Conservation (phyloP, 2,329 filamentous ascomycete species). For the Drechslera avenae region DNA sequence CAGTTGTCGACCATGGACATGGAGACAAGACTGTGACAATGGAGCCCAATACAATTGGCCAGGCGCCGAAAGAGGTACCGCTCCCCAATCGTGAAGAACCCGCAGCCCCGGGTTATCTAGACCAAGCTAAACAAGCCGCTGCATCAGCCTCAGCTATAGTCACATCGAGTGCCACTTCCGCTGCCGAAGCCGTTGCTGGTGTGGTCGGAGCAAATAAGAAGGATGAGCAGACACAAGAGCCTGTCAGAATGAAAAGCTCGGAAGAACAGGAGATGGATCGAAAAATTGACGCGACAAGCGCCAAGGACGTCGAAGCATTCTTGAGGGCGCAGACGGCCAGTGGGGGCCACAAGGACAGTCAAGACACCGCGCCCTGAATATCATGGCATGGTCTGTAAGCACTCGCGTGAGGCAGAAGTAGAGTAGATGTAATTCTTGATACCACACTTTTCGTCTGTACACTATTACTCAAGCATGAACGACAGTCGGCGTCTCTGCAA, state of each 20-base stretch:
- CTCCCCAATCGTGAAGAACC: slow-evolving; percentile 42
- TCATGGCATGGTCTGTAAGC: neutral
- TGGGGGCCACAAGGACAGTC: neutral
- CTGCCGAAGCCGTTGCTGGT: slow-evolving; percentile 38
- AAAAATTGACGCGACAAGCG: slow-evolving; percentile 37
- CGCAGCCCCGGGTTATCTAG: slow-evolving; percentile 46
- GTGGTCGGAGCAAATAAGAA: slow-evolving; percentile 30
- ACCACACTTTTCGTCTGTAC: neutral
- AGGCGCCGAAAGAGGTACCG: slow-evolving; percentile 55
- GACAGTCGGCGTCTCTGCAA: no score
- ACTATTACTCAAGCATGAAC: no score
- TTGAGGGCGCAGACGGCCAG: slow-evolving; percentile 34
- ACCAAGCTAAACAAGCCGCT: slow-evolving; percentile 52
- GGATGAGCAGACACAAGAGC: slow-evolving; percentile 22
- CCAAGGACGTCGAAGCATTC: slow-evolving; percentile 40
- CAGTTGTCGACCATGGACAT: slow-evolving; percentile 49
- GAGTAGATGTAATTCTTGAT: slow-evolving; percentile 2
- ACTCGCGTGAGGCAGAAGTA: neutral
- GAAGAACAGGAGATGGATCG: slow-evolving; percentile 38
- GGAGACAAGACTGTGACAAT: slow-evolving; percentile 54
- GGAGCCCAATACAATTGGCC: slow-evolving; percentile 56
- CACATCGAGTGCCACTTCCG: slow-evolving; percentile 38
- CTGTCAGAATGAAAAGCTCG: slow-evolving; percentile 32
- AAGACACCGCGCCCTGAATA: neutral
- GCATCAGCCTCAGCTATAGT: slow-evolving; percentile 34